Percentiles rank a stretch among this genome's conserved stretches.
Evolutionary conservation across 345 rosid species (phyloP).

Genomic region (Crucihimalaya himalaica): DNA sequence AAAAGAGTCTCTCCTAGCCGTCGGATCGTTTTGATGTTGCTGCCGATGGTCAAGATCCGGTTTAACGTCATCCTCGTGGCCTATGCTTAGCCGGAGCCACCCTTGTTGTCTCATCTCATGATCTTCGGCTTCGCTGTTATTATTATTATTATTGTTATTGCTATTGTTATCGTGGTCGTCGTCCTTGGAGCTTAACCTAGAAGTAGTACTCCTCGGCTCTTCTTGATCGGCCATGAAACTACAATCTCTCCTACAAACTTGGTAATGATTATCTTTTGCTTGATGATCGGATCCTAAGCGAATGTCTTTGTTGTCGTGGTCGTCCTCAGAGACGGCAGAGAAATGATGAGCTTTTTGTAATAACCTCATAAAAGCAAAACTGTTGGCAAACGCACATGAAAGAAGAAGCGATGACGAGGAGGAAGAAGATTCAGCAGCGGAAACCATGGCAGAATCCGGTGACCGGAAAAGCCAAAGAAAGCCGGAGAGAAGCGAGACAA

Average conservation of each 20-base stretch:
- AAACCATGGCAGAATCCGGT: constrained; percentile 72
- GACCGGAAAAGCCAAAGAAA: constrained; percentile 41
- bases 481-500: constrained; percentile 22
- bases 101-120: constrained; percentile 47
- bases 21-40: constrained; percentile 39
- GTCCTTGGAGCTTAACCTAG: constrained; percentile 68
- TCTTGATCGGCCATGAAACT: constrained; percentile 75
- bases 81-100: constrained; percentile 88
- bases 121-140: background rate
- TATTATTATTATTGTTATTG: background rate
- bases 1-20: constrained; percentile 39
- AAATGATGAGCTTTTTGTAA: constrained; percentile 51
- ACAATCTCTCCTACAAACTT: constrained; percentile 37
- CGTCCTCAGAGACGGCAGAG: constrained; percentile 37
- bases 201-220: constrained; percentile 70
- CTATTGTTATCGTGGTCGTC: constrained; percentile 29
- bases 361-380: constrained; percentile 53
- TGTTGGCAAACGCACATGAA: constrained; percentile 45
- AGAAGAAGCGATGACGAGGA: constrained; percentile 31
- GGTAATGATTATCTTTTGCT: constrained; percentile 19
- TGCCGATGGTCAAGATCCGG: constrained; percentile 32
- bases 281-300: constrained; percentile 58
- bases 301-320: constrained; percentile 35
- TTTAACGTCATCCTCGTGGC: constrained; percentile 41
- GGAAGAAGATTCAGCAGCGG: constrained; percentile 46